Conservation (phyloP, 2,329 filamentous ascomycete species). For the Arthrobotrys pseudoclavata region DNA sequence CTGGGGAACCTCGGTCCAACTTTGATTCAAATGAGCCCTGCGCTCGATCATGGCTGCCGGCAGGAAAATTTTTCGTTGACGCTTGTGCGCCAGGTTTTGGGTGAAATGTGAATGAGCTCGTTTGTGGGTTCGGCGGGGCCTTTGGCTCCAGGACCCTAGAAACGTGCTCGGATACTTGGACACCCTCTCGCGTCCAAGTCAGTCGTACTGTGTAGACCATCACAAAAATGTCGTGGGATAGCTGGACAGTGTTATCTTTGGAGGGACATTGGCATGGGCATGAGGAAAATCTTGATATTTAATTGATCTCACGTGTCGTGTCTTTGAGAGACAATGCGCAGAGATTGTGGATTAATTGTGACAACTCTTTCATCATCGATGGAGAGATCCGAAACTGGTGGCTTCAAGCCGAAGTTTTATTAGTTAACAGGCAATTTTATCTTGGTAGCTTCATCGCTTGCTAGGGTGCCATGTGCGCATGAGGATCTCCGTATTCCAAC, state of each 20-base stretch:
- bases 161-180: slow-evolving; percentile 58
- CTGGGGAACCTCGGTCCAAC: slow-evolving; percentile 49
- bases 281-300: slow-evolving; percentile 1
- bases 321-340: slow-evolving; percentile 27
- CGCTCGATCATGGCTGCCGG: slow-evolving; percentile 41
- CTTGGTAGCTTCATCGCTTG: slow-evolving; percentile 46
- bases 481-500: slow-evolving; percentile 48
- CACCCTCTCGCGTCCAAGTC: slow-evolving; percentile 48
- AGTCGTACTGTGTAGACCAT: neutral
- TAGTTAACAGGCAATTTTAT: slow-evolving; percentile 46
- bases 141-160: slow-evolving; percentile 41
- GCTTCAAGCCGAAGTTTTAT: slow-evolving; percentile 58
- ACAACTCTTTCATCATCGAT: slow-evolving; percentile 29
- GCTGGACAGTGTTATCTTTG: slow-evolving; percentile 17
- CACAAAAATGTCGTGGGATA: slow-evolving; percentile 8
- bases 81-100: slow-evolving; percentile 42
- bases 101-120: slow-evolving; percentile 39
- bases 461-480: slow-evolving; percentile 57
- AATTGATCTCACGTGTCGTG: slow-evolving; percentile 22
- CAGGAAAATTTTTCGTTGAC: slow-evolving; percentile 36
- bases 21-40: slow-evolving; percentile 33
- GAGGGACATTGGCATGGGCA: slow-evolving; percentile 10
- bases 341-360: slow-evolving; percentile 17
- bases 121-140: slow-evolving; percentile 43
- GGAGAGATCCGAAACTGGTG: slow-evolving; percentile 48